Percentiles rank a stretch among this genome's conserved stretches.
These are phyloP conservation scores for Chalaropsis thielavioides DNA, from an alignment of 2,329 filamentous ascomycete species.

Conservation along the genomic window DNA sequence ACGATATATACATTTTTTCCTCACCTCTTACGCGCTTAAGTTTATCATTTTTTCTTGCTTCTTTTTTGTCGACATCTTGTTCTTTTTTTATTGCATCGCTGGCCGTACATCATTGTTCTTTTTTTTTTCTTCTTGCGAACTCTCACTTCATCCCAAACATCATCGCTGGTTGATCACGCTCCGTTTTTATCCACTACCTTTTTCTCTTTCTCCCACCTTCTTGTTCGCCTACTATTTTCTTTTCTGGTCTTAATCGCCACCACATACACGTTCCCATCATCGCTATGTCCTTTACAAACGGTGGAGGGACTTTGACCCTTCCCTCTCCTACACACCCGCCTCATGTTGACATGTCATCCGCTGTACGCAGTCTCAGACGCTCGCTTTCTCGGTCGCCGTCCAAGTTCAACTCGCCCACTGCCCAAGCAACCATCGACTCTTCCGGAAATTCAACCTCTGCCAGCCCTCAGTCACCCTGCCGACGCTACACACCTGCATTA, in stretches of 20 bases:
- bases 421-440: constrained; percentile 25
- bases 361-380: constrained; percentile 68
- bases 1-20: constrained; percentile 1
- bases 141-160: background rate
- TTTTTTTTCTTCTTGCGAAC: background rate
- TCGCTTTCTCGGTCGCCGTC: constrained; percentile 91
- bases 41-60: constrained; percentile 10
- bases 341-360: constrained; percentile 67
- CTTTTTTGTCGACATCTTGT: constrained; percentile 3
- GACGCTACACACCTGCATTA: constrained; percentile 25
- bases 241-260: background rate
- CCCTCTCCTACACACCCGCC: constrained; percentile 74
- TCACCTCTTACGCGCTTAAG: background rate
- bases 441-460: constrained; percentile 41
- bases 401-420: constrained; percentile 41
- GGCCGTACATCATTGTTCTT: background rate
- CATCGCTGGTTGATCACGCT: constrained; percentile 2
- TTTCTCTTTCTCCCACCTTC: constrained; percentile 2
- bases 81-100: constrained; percentile 2
- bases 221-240: constrained; percentile 2
- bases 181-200: constrained; percentile 3
- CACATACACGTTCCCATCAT: background rate
- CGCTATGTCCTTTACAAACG: constrained; percentile 45
- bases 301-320: constrained; percentile 63
- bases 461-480: constrained; percentile 38